Percentiles rank a stretch among this genome's conserved stretches.
Evolutionary conservation across 257 asterid genomes (phyloP).

Genomic region (Ophiorrhiza pumila): DNA sequence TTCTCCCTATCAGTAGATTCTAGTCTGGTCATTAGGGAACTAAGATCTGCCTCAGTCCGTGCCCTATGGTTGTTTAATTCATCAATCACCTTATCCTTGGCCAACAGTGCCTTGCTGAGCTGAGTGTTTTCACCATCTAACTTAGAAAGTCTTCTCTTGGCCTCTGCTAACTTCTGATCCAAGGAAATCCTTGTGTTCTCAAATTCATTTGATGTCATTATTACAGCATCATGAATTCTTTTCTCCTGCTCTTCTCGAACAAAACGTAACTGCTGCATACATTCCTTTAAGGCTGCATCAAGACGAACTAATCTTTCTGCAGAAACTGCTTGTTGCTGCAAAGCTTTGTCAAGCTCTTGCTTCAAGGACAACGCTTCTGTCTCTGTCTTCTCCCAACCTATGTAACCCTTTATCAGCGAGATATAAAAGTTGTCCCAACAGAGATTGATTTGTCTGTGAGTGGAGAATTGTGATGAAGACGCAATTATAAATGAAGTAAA

Average conservation of each 20-base stretch:
- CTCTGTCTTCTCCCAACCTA: conserved; percentile 88
- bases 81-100: conserved; percentile 54
- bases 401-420: conserved; percentile 10
- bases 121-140: conserved; percentile 57
- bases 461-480: not conserved
- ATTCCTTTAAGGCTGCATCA: conserved; percentile 79
- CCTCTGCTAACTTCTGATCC: conserved; percentile 48
- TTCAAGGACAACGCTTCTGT: conserved; percentile 54
- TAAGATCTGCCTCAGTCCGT: conserved; percentile 46
- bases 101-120: conserved; percentile 47
- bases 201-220: conserved; percentile 48
- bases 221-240: conserved; percentile 49
- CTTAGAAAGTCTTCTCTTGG: conserved; percentile 37
- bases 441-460: not conserved
- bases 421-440: not conserved
- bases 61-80: conserved; percentile 42
- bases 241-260: conserved; percentile 70
- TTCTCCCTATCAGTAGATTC: conserved; percentile 75
- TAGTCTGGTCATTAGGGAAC: conserved; percentile 39
- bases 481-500: conserved; percentile 4
- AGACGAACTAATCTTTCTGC: conserved; percentile 58
- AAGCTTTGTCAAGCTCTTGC: conserved; percentile 57
- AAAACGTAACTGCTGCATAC: conserved; percentile 68
- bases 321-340: conserved; percentile 45
- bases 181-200: conserved; percentile 35